phyloP scores from a whole-genome alignment of 176 grass and related monocot species.

The Musa itinerans region DNA sequence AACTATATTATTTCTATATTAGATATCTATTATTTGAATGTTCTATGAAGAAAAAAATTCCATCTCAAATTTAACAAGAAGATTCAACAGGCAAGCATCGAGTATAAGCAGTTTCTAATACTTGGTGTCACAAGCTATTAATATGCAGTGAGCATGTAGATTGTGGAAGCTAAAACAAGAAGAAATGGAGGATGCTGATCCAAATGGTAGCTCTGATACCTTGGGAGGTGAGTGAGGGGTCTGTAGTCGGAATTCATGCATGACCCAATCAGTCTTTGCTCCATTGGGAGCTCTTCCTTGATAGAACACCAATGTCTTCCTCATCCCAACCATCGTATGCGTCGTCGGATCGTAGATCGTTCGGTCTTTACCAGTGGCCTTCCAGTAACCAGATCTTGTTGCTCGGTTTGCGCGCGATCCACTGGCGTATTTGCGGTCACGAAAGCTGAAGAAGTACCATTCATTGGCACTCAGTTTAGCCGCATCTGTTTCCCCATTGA shows the following conservation, averaged over 20 bases:
- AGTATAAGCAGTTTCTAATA: too few relatives aligned
- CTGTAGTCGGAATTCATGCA: conserved; percentile 3
- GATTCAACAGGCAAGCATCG: too few relatives aligned
- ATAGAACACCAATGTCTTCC: conserved; percentile 10
- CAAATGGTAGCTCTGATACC: background rate
- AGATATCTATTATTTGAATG: too few relatives aligned
- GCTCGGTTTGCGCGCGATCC: background rate
- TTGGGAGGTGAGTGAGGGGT: background rate
- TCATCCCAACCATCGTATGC: background rate
- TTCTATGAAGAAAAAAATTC: too few relatives aligned
- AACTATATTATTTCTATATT: too few relatives aligned
- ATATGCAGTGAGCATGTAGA: too few relatives aligned
- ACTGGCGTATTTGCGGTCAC: background rate
- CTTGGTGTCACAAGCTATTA: too few relatives aligned
- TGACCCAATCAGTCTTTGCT: background rate
- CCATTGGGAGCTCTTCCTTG: conserved; percentile 2
- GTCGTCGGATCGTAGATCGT: background rate
- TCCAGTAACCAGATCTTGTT: conserved; percentile 1
- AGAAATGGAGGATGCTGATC: too few relatives aligned
- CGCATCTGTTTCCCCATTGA: background rate
- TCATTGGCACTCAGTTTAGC: conserved; percentile 4
- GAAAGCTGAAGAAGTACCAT: conserved; percentile 11
- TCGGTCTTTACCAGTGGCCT: background rate
- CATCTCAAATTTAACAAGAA: too few relatives aligned
- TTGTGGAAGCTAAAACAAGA: too few relatives aligned